Evolutionary conservation across 2,329 filamentous ascomycete species (phyloP), one percentile per base, ranked within the genome.

Genomic region (Alternaria gaisen): DNA sequence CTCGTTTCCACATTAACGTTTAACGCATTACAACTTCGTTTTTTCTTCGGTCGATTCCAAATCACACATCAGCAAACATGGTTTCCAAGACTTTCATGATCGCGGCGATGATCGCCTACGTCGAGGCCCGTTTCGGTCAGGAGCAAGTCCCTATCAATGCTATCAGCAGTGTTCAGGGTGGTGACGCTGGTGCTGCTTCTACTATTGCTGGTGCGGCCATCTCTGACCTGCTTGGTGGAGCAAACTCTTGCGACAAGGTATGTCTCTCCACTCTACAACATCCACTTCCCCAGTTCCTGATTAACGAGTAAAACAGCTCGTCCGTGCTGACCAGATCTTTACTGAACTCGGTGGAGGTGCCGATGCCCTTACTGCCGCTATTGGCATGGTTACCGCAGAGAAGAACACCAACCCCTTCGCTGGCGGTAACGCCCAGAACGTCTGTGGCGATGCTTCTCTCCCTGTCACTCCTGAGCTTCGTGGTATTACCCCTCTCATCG

Each of bases 361-460:
- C n/a, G 80, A 83, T 62, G 87, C 88, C 65, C 81, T 91, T 59
- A 82, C 84, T 14, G 89, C 87, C 20, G 89, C 89, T 18, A 84
- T 84, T 59, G 85, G 84, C 16, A 83, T 91, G 38, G 88, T 91
- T 14, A 84, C 86, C 26, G 88, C 89, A 4, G 89, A 91, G 82
- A 88, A 90, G 79, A 91, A 91, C 84, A 90, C 90, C 81, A 91
- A 91, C 81, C 88, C 87, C 53, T 90, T 88, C 66, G 85, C 79
- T 57, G 84, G 85, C 63, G 80, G 80, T 70, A 82, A 87, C 34
- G 88, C 87, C 18, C 76, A 78, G 70, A 86, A 83, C 63, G 85
- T 92, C 73, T 91, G 90, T 78, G 84, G 81, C 38, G 87, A 91
- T 65, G 79, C 88, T 2, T 80, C 82, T 26, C 85, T 92, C 2